A percentile compares a stretch with the other conserved stretches of the same genome.
These are phyloP conservation scores for Intubia oerlemansii DNA, from an alignment of 2,329 filamentous ascomycete species.

Conservation along the genomic window DNA sequence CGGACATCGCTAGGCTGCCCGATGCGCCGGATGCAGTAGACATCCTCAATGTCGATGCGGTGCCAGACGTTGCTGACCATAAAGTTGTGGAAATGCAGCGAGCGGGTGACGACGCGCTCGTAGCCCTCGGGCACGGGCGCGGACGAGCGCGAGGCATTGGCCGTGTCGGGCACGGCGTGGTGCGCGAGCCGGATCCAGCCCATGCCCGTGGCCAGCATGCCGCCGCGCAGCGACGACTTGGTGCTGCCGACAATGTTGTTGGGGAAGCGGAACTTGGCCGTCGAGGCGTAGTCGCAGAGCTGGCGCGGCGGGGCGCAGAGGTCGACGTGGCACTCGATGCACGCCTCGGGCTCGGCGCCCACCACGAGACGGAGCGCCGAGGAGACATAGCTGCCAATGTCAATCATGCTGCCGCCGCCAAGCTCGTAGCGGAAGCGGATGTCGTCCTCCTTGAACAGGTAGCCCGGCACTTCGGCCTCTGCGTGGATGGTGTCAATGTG, in stretches of 20 bases:
- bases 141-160: too few relatives aligned
- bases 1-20: constrained; percentile 8
- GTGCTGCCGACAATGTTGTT: constrained; percentile 16
- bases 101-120: constrained; percentile 8
- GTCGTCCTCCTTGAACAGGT: constrained; percentile 16
- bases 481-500: constrained; percentile 16
- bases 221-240: constrained; percentile 4
- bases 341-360: constrained; percentile 17
- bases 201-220: neutral
- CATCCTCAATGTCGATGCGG: constrained; percentile 16
- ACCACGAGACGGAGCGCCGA: constrained; percentile 18
- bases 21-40: constrained; percentile 12
- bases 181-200: constrained; percentile 2
- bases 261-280: constrained; percentile 17
- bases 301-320: constrained; percentile 13
- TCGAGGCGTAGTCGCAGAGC: constrained; percentile 14
- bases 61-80: constrained; percentile 13
- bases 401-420: constrained; percentile 12
- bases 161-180: constrained; percentile 2
- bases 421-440: constrained; percentile 13
- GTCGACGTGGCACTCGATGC: constrained; percentile 12
- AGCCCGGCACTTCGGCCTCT: constrained; percentile 12
- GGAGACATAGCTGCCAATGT: constrained; percentile 17
- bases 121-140: constrained; percentile 1
- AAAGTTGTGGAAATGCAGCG: constrained; percentile 12